A percentile compares a stretch with the other conserved stretches of the same genome.
Conservation (phyloP, 768 basidiomycete genomes). For the Xerocomus potaroensis region DNA sequence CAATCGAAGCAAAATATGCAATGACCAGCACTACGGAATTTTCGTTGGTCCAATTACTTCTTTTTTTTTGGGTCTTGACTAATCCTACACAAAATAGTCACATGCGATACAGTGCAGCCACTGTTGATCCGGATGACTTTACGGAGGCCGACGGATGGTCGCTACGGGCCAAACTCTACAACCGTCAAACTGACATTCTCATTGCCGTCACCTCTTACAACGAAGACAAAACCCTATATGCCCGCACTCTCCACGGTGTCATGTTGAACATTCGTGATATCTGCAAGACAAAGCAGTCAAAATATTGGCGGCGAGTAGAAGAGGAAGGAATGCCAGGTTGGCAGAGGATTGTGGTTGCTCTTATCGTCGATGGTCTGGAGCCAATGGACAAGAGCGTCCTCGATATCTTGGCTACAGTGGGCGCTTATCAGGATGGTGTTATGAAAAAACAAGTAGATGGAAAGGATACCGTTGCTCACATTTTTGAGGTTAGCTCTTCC, state of each 20-base stretch:
- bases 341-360: slow-evolving; percentile 87
- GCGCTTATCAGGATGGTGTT: slow-evolving; percentile 91
- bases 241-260: slow-evolving; percentile 89
- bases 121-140: slow-evolving; percentile 89
- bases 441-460: slow-evolving; percentile 92
- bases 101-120: slow-evolving; percentile 93
- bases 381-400: slow-evolving; percentile 94
- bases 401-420: slow-evolving; percentile 84
- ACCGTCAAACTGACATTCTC: slow-evolving; percentile 86
- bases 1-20: slow-evolving; percentile 78
- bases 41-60: slow-evolving; percentile 53
- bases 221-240: slow-evolving; percentile 88
- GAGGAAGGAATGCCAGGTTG: slow-evolving; percentile 84
- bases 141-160: slow-evolving; percentile 75
- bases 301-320: slow-evolving; percentile 81
- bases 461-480: slow-evolving; percentile 88
- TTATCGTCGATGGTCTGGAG: slow-evolving; percentile 91
- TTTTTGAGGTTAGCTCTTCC: slow-evolving; percentile 71
- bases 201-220: slow-evolving; percentile 95
- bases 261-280: slow-evolving; percentile 99
- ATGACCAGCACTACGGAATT: slow-evolving; percentile 79
- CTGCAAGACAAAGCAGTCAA: slow-evolving; percentile 92
- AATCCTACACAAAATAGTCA: slow-evolving; percentile 39
- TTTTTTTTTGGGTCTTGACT: neutral
- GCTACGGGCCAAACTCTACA: slow-evolving; percentile 78